Base-by-base conservation (phyloP, 495 filamentous ascomycete genomes). In the Podospora bellae-mahoneyi region DNA sequence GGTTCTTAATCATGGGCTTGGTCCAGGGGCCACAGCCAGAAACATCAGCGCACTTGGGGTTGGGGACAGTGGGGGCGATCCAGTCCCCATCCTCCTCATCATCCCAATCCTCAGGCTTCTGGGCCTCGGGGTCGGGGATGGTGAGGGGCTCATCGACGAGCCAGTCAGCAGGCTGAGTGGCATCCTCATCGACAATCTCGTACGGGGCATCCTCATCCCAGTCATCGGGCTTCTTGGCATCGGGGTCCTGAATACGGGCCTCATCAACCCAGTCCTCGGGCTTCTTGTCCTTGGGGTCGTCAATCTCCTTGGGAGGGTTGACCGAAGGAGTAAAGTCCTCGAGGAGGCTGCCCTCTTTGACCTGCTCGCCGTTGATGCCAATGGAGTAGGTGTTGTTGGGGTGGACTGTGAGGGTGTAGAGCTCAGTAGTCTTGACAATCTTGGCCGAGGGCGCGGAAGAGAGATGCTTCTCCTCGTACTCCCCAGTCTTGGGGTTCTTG, bases 401-500 rank as follows among this genome's bases (percentile, higher is more conserved):
- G 74, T 92, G 91, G 76, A 99, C 90, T 70, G 97, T 92, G 69
- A 99, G 85, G 61, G 96, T 98, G 85, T 99, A 99, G 59, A 99
- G 88, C 72, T 94, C 88, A 64, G 92, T 91, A 70, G 90, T 88
- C 88, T 97, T 97, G 82, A 86, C 86, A 78, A 94, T 96, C 74
- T 89, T 89, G 75, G 94, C 93, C 62, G 89, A 82, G 56, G 96
- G 93, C 55, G 95, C 88, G 73, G 86, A 85, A 78, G 87, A 91
- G 64, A 98, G 86, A 83, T 99, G 96, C 88, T 99, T 99, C 91
- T 99, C 96, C 87, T 98, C 95, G 74, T 99, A 99, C 81, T 97
- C 94, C 80, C 95, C 94, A 62, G 93, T 97, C 91, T 97, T 98
- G 75, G 96, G 96, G 88, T 98, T 99, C 91, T 98, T 99, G 91